These are phyloP conservation scores for Collybiopsis confluens DNA, from an alignment of 768 basidiomycete genomes.

Conservation along the genomic window DNA sequence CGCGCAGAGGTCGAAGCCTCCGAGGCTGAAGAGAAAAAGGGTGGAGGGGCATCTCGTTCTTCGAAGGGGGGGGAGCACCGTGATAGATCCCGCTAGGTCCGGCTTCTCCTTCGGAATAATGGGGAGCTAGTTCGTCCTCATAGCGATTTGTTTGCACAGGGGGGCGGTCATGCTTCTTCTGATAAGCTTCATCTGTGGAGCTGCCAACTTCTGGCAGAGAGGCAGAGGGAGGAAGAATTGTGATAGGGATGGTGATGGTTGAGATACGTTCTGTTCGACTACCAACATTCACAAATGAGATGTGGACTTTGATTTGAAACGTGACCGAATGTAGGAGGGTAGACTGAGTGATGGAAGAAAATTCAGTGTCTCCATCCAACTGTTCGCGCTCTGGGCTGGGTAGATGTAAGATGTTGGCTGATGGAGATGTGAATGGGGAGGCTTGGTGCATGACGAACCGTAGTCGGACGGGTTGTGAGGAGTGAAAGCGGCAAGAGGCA, in stretches of 20 bases:
- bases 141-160: constrained; percentile 65
- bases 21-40: constrained; percentile 53
- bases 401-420: constrained; percentile 40
- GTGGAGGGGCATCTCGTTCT: constrained; percentile 77
- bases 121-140: constrained; percentile 66
- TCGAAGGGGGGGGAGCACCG: constrained; percentile 79
- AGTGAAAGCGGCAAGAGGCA: constrained; percentile 88
- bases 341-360: constrained; percentile 72
- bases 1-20: constrained; percentile 56
- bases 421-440: constrained; percentile 44
- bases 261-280: constrained; percentile 65
- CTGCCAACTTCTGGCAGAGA: constrained; percentile 77
- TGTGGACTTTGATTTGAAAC: constrained; percentile 69
- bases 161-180: constrained; percentile 84
- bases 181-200: constrained; percentile 70
- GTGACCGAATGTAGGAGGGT: constrained; percentile 81
- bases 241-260: constrained; percentile 63
- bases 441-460: constrained; percentile 78
- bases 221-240: constrained; percentile 69
- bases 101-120: constrained; percentile 67
- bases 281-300: constrained; percentile 73
- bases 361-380: constrained; percentile 57
- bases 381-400: constrained; percentile 39
- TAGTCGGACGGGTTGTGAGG: constrained; percentile 64
- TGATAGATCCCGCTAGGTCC: constrained; percentile 67